Evolutionary conservation across 345 rosid species (phyloP), one percentile per base, ranked within the genome.

Genomic region (Camelina neglecta): DNA sequence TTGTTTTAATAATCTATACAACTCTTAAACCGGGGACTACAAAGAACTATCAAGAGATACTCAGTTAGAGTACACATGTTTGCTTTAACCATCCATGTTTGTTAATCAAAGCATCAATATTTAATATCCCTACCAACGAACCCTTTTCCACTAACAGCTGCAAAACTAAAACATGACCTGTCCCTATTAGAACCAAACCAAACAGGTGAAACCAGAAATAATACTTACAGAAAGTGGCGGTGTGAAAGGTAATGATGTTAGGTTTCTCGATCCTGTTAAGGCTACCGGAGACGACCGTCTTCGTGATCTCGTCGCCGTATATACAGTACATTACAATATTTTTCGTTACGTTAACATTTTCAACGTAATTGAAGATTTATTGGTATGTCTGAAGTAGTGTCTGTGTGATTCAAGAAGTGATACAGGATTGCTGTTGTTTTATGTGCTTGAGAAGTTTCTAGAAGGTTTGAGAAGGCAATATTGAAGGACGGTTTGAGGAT

Each of bases 101-200:
- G 41, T 83, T 88, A 16, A 92, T 81, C 18, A 88, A 80, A 5
- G 72, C 13, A 33, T n/a, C 81, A 9, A 21, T 21, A 89, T 47
- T 7, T n/a, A 53, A 89, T 86, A 77, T 84, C 88, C 35, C 41
- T 83, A 3, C 83, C 91, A 11, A 89, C 83, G 67, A 91, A 86
- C 1, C 86, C 84, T 65, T 56, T 85, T 3, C 87, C 95, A 18
- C 60, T 73, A 36, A 85, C 93, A 51, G 86, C 96, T 90, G 86
- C 18, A 16, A 71, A 45, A 45, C 64, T 11, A 21, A 24, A 53
- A 72, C 3, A 1, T 1, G 53, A 7, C n/a, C 15, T 8, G 11
- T 3, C 5, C 7, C 57, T 18, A n/a, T 16, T 65, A 65, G 49
- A 31, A 16, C 23, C 10, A 16, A 65, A 65, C 57, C 16, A 1